Evolutionary conservation across 768 basidiomycete species (phyloP), one percentile per base, ranked within the genome.

Genomic region (Rhizopogon salebrosus): DNA sequence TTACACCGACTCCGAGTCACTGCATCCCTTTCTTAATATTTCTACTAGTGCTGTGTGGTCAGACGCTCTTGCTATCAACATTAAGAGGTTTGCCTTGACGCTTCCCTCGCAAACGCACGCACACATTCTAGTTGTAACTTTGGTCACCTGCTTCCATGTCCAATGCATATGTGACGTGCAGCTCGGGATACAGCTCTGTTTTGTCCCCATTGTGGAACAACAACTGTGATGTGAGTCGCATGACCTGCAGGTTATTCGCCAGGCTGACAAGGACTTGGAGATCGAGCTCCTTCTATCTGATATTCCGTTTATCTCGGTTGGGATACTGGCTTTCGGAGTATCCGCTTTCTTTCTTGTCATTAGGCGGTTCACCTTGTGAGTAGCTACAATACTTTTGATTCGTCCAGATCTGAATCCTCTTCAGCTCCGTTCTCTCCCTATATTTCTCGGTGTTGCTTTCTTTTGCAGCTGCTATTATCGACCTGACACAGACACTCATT

Each of bases 271-370:
- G 2, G 31, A 31, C 34, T 27, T 57, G 18, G 49, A 87, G 84
- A 68, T 85, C 38, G 77, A 80, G 53, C 68, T 72, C 57, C 62
- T 87, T 38, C 71, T 89, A 41, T 70, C 79, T 16, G 84, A 85
- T 56, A 80, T 89, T 50, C 87, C 87, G 20, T 72, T 86, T 56
- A 79, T 86, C 60, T 79, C 77, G 57, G 76, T 82, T 38, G 87
- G 86, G 31, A 70, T 87, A n/a, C 68, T 86, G 62, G 77, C 77
- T 22, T 79, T 88, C 50, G 84, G 79, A 13, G 70, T 81, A 38
- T 79, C 83, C 48, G 73, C 75, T 11, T 80, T 86, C 61, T 71
- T 84, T 60, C 62, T 85, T 37, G 60, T 76, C 22, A 69, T 80
- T 65, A 79, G 73, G 56, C 80, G 79, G 49, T 64, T 80, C 34